phyloP scores from a whole-genome alignment of 2,329 filamentous ascomycete species.

The Alternaria panax region DNA sequence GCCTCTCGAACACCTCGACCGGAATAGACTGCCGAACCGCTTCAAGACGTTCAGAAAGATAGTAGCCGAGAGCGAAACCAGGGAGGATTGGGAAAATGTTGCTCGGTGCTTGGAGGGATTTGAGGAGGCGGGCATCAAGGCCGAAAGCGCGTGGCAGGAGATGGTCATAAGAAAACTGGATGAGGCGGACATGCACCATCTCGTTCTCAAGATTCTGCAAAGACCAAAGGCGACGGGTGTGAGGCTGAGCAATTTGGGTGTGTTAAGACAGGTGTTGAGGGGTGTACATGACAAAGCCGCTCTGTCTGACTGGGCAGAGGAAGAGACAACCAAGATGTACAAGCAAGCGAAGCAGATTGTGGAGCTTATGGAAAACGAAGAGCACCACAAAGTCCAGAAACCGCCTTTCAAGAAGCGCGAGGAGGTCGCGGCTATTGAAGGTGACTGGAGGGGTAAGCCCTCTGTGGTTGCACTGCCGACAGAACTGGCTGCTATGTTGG shows the following conservation, averaged over 20 bases:
- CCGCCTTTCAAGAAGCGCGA: conserved; percentile 4
- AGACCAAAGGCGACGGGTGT: conserved; percentile 36
- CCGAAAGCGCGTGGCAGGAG: conserved; percentile 21
- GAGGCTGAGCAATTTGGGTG: conserved; percentile 22
- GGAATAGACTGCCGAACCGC: conserved; percentile 26
- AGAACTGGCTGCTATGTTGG: conserved; percentile 53
- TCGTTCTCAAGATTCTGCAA: conserved; percentile 43
- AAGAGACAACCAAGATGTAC: conserved; percentile 49
- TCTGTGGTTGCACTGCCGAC: conserved; percentile 53
- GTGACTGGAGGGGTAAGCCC: conserved; percentile 39
- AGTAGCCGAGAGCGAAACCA: conserved; percentile 28
- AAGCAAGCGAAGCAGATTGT: conserved; percentile 50
- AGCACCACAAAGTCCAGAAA: conserved; percentile 43
- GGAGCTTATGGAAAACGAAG: conserved; percentile 51
- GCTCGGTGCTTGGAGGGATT: conserved; percentile 43
- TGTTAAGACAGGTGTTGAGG: conserved; percentile 47
- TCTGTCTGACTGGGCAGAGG: conserved; percentile 46
- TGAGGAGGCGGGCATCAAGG: conserved; percentile 31
- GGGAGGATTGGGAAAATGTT: conserved; percentile 48
- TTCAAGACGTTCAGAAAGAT: conserved; percentile 23
- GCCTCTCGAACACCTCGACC: conserved; percentile 43
- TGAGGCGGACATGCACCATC: conserved; percentile 30
- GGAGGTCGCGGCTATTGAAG: conserved; percentile 22
- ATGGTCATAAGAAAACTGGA: conserved; percentile 31
- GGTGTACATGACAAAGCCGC: conserved; percentile 47